Percentiles rank a stretch among this genome's conserved stretches.
Evolutionary conservation across 2,329 filamentous ascomycete species (phyloP).

Genomic region (Davidsoniella australis): DNA sequence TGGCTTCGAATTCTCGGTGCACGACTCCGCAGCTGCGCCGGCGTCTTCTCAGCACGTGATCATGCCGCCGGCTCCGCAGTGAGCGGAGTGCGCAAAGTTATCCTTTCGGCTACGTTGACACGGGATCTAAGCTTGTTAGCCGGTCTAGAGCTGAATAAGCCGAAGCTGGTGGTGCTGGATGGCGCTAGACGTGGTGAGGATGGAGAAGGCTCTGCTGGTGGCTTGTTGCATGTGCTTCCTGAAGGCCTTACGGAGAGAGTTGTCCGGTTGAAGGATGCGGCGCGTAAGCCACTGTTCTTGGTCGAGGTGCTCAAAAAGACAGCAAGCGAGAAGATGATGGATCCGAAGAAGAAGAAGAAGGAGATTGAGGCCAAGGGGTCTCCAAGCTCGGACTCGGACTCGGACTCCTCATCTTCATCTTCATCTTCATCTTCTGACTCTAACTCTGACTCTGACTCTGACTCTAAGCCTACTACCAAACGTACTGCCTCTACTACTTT

Average conservation of each 20-base stretch:
- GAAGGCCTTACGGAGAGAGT: conserved; percentile 28
- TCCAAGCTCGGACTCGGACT: neutral
- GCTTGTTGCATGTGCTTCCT: conserved; percentile 38
- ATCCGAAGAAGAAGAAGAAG: conserved; percentile 19
- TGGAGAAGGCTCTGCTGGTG: neutral
- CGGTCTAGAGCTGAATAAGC: conserved; percentile 53
- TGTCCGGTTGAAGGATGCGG: conserved; percentile 25
- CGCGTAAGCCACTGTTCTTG: conserved; percentile 55
- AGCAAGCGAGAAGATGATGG: conserved; percentile 2
- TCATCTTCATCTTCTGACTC: conserved; percentile 18
- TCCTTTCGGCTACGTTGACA: conserved; percentile 87
- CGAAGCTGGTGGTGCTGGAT: conserved; percentile 61
- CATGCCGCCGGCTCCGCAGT: conserved; percentile 34
- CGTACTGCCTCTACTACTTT: conserved; percentile 15
- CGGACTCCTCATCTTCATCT: conserved; percentile 4
- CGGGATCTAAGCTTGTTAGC: conserved; percentile 66
- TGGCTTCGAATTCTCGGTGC: conserved; percentile 65
- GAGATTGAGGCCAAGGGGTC: neutral
- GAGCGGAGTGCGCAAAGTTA: conserved; percentile 54
- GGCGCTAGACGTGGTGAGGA: conserved; percentile 21
- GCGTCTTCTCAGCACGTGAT: conserved; percentile 14
- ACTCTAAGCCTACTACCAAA: conserved; percentile 15
- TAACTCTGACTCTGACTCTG: conserved; percentile 15
- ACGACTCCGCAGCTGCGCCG: conserved; percentile 22
- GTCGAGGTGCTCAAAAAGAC: conserved; percentile 34